Base-by-base conservation (phyloP, 306 rosid species). In the Carpinus fangiana region DNA sequence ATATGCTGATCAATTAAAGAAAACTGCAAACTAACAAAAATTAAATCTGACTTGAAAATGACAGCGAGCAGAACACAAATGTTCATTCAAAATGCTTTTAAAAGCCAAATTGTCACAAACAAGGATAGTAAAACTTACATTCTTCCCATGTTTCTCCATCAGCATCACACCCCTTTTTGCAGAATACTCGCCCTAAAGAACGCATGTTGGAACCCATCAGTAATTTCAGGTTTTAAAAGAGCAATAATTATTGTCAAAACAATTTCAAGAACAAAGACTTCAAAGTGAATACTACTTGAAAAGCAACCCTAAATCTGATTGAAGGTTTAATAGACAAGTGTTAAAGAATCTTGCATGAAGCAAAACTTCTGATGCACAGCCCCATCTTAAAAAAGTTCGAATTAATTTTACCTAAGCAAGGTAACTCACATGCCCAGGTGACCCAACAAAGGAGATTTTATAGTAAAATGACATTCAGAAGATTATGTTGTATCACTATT, bases 131-230 rank as follows among this genome's bases (percentile, higher is more conserved):
- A 47, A 52, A 84, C 93, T 94, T 72, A 90, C 98, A 94, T 85
- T 89, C 92, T 61, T 92, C 95, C 95, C 93, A 90, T 5, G 90
- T 84, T 9, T 94, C 97, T 57, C 82, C 93, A 8, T 94, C 97
- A 0, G 97, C 34, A 18, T 78, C 82, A 80, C 97, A 94, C 2
- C 98, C 98, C 81, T 94, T 94, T 74, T 94, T 94, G 97, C 98
- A 94, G 88, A 92, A 94, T 4, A 94, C 93, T 70, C 97, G 75
- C 98, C 98, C 97, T 94, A 60, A 83, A 79, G 10, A 72, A 79
- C 62, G 71, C 76, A 86, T 47, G 48, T 28, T 28, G 73, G 70
- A 12, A 17, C 21, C 34, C 47, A 10, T 78, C 64, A 70, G 31
- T 17, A 14, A 66, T 3, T 41, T 8, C n/a, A 7, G 45, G 18